phyloP scores from a whole-genome alignment of 2,329 filamentous ascomycete species.

The Sarocladium kiliense region DNA sequence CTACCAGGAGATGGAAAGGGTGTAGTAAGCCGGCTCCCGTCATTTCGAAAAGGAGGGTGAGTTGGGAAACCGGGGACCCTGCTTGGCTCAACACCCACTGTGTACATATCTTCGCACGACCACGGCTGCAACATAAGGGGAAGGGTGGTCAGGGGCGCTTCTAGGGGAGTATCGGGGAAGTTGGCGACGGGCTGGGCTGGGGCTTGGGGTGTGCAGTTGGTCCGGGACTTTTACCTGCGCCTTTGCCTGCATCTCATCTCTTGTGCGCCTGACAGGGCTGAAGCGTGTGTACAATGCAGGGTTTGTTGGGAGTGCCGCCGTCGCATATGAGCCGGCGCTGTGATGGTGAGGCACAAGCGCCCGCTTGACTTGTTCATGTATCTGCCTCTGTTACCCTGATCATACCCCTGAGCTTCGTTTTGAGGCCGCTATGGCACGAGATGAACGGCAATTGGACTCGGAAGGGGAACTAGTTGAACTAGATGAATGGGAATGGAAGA shows the following conservation, averaged over 20 bases:
- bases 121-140: no score
- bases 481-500: no score
- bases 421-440: not conserved
- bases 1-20: not conserved
- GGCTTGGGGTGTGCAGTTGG: not conserved
- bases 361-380: no score
- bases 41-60: not conserved
- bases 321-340: not conserved
- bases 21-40: not conserved
- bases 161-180: not conserved
- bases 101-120: not conserved
- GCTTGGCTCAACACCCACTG: not conserved
- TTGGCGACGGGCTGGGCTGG: not conserved
- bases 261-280: slow-evolving; percentile 1
- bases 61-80: not conserved
- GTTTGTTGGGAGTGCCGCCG: no score
- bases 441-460: no score
- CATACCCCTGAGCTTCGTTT: not conserved
- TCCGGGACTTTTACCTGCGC: not conserved
- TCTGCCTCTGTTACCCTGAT: no score
- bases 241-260: not conserved
- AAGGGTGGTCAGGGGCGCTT: not conserved
- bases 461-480: no score
- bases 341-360: no score
- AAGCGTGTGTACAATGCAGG: not conserved